A percentile compares a stretch with the other conserved stretches of the same genome.
phyloP scores from a whole-genome alignment of 495 filamentous ascomycete species.

The Neurospora discreta region DNA sequence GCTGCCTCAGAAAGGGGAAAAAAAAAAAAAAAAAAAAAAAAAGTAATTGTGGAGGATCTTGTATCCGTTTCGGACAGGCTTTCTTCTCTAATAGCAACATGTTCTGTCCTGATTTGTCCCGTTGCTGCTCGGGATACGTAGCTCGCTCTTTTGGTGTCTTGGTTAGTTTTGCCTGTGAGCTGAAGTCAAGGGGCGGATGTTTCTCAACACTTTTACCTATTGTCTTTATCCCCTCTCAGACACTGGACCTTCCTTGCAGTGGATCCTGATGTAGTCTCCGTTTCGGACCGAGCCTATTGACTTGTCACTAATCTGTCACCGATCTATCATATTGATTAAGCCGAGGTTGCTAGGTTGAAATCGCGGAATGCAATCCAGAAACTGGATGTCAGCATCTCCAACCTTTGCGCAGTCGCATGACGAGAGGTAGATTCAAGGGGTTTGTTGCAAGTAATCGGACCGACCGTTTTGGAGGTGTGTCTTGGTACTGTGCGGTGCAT shows the following conservation, averaged over 20 bases:
- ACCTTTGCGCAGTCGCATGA: not conserved
- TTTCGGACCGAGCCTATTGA: not conserved
- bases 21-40: too few species aligned
- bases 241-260: not conserved
- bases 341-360: not conserved
- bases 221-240: not conserved
- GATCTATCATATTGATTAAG: not conserved
- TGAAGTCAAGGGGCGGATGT: not conserved
- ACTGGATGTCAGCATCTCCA: not conserved
- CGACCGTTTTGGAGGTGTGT: conserved; percentile 2
- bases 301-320: not conserved
- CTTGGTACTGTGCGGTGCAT: not conserved
- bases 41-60: too few species aligned
- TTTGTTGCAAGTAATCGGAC: conserved; percentile 20
- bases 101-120: not conserved
- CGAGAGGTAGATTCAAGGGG: not conserved
- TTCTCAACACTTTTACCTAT: not conserved
- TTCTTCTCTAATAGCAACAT: not conserved
- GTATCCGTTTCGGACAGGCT: not conserved
- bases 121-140: not conserved
- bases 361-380: not conserved
- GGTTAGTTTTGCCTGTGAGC: not conserved
- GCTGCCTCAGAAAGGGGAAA: not conserved
- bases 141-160: not conserved
- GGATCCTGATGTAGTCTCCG: not conserved